Evolutionary conservation across 2,329 filamentous ascomycete species (phyloP), one percentile per base, ranked within the genome.

Genomic region (Helminthosporium solani): DNA sequence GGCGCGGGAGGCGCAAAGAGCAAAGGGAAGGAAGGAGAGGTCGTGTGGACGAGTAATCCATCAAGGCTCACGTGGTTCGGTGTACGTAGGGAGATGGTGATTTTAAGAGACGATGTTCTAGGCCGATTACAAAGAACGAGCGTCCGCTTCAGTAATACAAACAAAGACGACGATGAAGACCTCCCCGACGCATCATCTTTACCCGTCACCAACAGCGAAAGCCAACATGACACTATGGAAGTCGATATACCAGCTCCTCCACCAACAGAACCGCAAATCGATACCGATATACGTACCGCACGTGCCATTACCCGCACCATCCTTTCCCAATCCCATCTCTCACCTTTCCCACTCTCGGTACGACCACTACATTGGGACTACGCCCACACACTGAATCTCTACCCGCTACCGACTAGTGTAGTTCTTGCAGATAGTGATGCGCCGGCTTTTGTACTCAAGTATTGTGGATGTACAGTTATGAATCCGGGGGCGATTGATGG

Each of bases 391-490:
- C 70, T 97, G 53, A 86, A 89, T 44, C 73, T 99, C 18, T 97
- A 96, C 67, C 94, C 92, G 7, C 72, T 97, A 21, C 94, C 94
- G 2, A 92, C 88, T 16, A 84, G 88, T 1, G 75, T 97, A 62
- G 82, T 95, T 14, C 73, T 99, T 3, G 85, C 90, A 2, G 94
- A 99, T 71, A 77, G 86, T 0, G 88, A 91, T 33, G 85, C 86
- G 8, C 85, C 88, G 12, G 80, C 90, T 0, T 99, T 96, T 63
- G 87, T 86, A 43, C 76, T 96, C 54, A 95, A 88, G 12, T 97
- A 97, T 64, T 92, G 96, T 70, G 92, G 91, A 0, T 97, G 94
- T 64, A 88, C 94, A 73, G 91, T 96, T 27, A 85, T 99, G 81
- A 99, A 99, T 67, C 91, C 94, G 0, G 90, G 90, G 5, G 78